Percentiles rank a stretch among this genome's conserved stretches.
phyloP scores from a whole-genome alignment of 768 basidiomycete species.

The Hemileccinum rubropunctum region DNA sequence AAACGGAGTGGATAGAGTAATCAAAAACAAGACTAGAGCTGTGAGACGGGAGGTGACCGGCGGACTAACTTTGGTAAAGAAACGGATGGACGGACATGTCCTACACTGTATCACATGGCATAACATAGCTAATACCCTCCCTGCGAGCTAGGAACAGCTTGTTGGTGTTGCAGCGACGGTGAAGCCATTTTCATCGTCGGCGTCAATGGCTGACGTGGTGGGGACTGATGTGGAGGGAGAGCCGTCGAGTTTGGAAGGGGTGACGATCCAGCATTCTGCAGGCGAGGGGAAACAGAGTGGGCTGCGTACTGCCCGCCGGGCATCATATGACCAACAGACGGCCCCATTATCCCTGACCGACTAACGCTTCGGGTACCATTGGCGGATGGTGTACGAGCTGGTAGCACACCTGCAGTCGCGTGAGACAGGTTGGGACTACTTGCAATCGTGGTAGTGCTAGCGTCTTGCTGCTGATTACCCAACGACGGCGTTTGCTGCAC shows the following conservation, averaged over 20 bases:
- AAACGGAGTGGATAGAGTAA: conserved; percentile 36
- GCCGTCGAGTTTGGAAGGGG: conserved; percentile 44
- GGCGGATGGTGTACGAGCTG: conserved; percentile 51
- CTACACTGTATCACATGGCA: conserved; percentile 11
- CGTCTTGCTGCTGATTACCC: conserved; percentile 22
- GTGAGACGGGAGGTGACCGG: conserved; percentile 17
- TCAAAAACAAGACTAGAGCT: conserved; percentile 29
- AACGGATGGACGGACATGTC: conserved; percentile 13
- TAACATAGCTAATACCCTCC: conserved; percentile 44
- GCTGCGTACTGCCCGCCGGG: conserved; percentile 40
- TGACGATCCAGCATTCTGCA: conserved; percentile 44
- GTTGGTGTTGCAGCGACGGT: conserved; percentile 55
- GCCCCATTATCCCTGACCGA: conserved; percentile 26
- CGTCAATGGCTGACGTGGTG: conserved; percentile 48
- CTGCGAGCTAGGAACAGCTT: conserved; percentile 49
- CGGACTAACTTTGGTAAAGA: conserved; percentile 5
- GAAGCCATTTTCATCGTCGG: conserved; percentile 54
- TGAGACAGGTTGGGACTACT: conserved; percentile 36
- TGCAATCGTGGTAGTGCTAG: conserved; percentile 25
- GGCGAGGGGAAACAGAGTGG: conserved; percentile 49
- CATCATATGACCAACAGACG: conserved; percentile 29
- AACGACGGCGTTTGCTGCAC: conserved; percentile 24
- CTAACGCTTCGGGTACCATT: conserved; percentile 51
- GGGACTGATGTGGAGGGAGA: conserved; percentile 39
- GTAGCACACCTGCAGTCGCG: conserved; percentile 35